These are phyloP conservation scores for Ambrosiella beaveri DNA, from an alignment of 2,329 filamentous ascomycete genomes.

Conservation along the genomic window DNA sequence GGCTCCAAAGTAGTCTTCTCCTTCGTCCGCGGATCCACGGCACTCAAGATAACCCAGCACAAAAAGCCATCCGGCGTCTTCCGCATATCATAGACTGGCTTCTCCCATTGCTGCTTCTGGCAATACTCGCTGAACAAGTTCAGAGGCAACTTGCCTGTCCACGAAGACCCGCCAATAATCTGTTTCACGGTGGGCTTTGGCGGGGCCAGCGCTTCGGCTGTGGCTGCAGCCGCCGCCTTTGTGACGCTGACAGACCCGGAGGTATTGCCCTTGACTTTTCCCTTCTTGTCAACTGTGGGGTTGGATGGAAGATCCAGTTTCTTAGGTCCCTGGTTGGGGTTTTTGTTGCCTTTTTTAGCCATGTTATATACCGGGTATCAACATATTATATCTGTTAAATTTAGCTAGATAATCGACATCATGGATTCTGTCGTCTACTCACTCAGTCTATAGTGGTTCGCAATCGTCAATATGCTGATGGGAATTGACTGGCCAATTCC, in stretches of 20 bases:
- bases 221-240: conserved; percentile 6
- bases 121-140: conserved; percentile 89
- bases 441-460: neutral
- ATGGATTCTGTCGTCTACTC: no score
- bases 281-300: conserved; percentile 5
- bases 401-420: neutral
- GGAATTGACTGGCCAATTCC: neutral
- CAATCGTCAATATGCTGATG: neutral
- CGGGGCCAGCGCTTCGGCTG: conserved; percentile 21
- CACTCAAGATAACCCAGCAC: conserved; percentile 63
- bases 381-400: neutral
- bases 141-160: conserved; percentile 92
- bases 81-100: conserved; percentile 73
- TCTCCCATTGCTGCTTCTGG: conserved; percentile 90
- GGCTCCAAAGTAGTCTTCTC: conserved; percentile 59
- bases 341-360: conserved; percentile 12
- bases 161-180: conserved; percentile 83
- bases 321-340: conserved; percentile 1
- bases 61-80: conserved; percentile 60
- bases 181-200: conserved; percentile 53
- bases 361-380: neutral
- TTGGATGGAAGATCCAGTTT: neutral
- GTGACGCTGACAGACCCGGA: conserved; percentile 1
- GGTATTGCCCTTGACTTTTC: conserved; percentile 3
- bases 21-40: conserved; percentile 64